Percentiles rank a stretch among this genome's conserved stretches.
Conservation (phyloP, 805 yeast species). For the Candida anglica region DNA sequence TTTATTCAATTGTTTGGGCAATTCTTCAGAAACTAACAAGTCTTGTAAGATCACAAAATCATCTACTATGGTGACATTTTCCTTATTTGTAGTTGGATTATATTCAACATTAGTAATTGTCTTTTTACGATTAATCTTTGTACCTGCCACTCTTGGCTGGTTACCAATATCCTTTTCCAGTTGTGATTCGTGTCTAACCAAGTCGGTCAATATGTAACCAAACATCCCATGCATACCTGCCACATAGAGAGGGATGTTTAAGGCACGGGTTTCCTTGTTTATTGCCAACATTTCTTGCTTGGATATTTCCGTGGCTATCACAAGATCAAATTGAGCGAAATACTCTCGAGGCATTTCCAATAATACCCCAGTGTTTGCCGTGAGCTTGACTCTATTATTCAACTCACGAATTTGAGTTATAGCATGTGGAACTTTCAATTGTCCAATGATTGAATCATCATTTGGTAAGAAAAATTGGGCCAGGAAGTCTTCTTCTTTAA, state of each 20-base stretch:
- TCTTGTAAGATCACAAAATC: constrained; percentile 31
- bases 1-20: constrained; percentile 39
- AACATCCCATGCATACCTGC: constrained; percentile 74
- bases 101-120: constrained; percentile 25
- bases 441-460: constrained; percentile 52
- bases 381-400: constrained; percentile 72
- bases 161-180: constrained; percentile 50
- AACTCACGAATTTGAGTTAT: constrained; percentile 58
- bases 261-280: constrained; percentile 53
- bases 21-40: constrained; percentile 29
- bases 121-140: constrained; percentile 47
- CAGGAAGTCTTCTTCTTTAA: constrained; percentile 61
- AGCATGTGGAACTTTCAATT: constrained; percentile 51
- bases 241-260: constrained; percentile 62
- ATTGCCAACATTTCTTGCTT: constrained; percentile 40
- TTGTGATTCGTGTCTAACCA: constrained; percentile 57
- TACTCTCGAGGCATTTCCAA: constrained; percentile 20
- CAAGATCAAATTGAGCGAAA: constrained; percentile 57
- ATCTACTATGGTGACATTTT: constrained; percentile 34
- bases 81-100: constrained; percentile 39
- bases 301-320: constrained; percentile 69
- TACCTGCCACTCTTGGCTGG: constrained; percentile 35
- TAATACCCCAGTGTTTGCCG: constrained; percentile 34
- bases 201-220: constrained; percentile 79
- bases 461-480: constrained; percentile 69